phyloP scores from a whole-genome alignment of 345 rosid genomes.

The Aethionema arabicum region DNA sequence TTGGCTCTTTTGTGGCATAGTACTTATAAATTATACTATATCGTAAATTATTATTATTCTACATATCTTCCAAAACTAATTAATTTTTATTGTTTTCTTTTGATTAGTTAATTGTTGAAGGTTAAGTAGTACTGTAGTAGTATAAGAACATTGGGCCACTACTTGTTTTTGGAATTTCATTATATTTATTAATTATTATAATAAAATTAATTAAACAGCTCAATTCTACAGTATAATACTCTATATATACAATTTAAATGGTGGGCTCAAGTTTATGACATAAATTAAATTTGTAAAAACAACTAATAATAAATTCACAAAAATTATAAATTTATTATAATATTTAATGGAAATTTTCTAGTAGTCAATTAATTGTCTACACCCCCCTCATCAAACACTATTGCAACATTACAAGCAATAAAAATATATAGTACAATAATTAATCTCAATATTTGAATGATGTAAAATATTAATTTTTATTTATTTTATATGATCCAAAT shows the following conservation, averaged over 20 bases:
- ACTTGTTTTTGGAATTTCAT: background rate
- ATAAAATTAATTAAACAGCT: background rate
- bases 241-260: conserved; percentile 1
- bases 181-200: background rate
- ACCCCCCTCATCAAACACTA: background rate
- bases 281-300: background rate
- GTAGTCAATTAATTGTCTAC: conserved; percentile 1
- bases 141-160: conserved; percentile 3
- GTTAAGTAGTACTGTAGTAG: background rate
- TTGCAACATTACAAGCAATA: background rate
- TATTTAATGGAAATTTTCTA: background rate
- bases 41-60: no score
- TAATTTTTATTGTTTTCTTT: conserved; percentile 13
- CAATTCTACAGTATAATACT: background rate
- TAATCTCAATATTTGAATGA: background rate
- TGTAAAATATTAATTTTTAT: background rate
- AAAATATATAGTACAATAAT: background rate
- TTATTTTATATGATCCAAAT: conserved; percentile 3
- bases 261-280: conserved; percentile 6
- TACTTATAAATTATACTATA: no score
- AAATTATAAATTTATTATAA: background rate
- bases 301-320: conserved; percentile 3
- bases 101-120: conserved; percentile 1
- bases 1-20: background rate
- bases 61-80: background rate